These are phyloP conservation scores for Cinchona pubescens DNA, from an alignment of 257 asterid species.

Conservation along the genomic window DNA sequence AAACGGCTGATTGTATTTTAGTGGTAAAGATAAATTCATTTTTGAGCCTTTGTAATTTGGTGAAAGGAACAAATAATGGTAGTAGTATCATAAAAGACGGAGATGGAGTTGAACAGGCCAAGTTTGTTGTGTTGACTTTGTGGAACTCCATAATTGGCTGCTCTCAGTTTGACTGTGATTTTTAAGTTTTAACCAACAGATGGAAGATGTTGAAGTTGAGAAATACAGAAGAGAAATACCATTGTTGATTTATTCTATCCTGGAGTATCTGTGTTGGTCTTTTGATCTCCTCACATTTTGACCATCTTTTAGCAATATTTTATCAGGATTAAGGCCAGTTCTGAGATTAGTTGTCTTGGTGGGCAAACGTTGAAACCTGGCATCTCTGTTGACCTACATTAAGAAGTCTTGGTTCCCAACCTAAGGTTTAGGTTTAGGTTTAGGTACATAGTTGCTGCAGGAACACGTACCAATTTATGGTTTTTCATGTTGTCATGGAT, in stretches of 20 bases:
- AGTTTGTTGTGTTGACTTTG: too few relatives aligned
- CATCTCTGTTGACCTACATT: not conserved
- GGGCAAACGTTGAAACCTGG: not conserved
- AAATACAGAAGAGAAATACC: too few relatives aligned
- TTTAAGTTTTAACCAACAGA: too few relatives aligned
- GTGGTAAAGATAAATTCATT: not conserved
- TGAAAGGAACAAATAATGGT: not conserved
- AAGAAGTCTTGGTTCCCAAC: not conserved
- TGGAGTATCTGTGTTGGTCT: not conserved
- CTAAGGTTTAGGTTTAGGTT: slow-evolving; percentile 1
- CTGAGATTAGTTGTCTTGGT: not conserved
- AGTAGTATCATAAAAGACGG: not conserved
- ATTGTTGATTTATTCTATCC: not conserved
- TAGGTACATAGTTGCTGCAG: not conserved
- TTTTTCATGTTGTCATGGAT: not conserved
- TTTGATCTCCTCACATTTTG: not conserved
- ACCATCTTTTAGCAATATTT: too few relatives aligned
- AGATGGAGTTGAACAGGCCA: too few relatives aligned
- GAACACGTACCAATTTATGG: not conserved
- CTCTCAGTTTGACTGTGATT: too few relatives aligned
- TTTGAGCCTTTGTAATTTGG: slow-evolving; percentile 1
- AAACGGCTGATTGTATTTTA: not conserved
- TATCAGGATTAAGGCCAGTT: not conserved
- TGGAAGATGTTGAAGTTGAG: too few relatives aligned
- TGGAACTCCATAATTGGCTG: too few relatives aligned